phyloP scores from a whole-genome alignment of 176 grass and related monocot species.

The Miscanthus lutarioriparius region DNA sequence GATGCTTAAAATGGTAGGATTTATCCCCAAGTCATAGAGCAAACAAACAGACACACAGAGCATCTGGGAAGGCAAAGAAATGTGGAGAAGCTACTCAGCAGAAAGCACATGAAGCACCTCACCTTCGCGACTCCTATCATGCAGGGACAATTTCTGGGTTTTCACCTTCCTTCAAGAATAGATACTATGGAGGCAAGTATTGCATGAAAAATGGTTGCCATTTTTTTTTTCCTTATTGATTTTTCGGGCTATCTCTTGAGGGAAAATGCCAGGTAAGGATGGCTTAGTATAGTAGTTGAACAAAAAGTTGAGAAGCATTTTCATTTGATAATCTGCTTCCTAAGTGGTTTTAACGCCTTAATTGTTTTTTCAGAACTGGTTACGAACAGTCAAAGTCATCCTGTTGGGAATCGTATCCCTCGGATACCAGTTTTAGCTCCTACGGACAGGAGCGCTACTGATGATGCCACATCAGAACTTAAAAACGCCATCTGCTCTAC shows the following conservation, averaged over 20 bases:
- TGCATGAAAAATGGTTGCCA: background rate
- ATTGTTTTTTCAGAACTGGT: constrained; percentile 44
- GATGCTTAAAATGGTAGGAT: constrained; percentile 30
- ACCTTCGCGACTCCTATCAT: background rate
- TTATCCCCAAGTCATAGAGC: constrained; percentile 25
- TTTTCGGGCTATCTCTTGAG: background rate
- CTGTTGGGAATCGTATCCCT: constrained; percentile 42
- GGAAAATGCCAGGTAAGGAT: background rate
- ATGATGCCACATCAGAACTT: constrained; percentile 18
- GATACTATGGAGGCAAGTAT: constrained; percentile 49
- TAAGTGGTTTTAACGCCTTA: background rate
- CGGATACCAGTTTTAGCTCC: constrained; percentile 37
- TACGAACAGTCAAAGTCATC: constrained; percentile 1
- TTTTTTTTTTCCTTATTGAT: background rate
- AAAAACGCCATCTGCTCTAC: constrained; percentile 4
- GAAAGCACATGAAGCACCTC: constrained; percentile 40
- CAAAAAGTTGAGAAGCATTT: background rate
- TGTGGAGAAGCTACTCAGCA: constrained; percentile 18
- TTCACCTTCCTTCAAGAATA: constrained; percentile 42
- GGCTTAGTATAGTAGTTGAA: background rate
- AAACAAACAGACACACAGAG: constrained; percentile 17
- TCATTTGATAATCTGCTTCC: too few species aligned
- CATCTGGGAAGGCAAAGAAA: constrained; percentile 36
- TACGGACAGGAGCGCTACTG: constrained; percentile 9
- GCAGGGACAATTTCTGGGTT: constrained; percentile 29